These are phyloP conservation scores for Amoeboaphelidium occidentale DNA, from an alignment of 371 early-diverging fungal species.

Conservation along the genomic window DNA sequence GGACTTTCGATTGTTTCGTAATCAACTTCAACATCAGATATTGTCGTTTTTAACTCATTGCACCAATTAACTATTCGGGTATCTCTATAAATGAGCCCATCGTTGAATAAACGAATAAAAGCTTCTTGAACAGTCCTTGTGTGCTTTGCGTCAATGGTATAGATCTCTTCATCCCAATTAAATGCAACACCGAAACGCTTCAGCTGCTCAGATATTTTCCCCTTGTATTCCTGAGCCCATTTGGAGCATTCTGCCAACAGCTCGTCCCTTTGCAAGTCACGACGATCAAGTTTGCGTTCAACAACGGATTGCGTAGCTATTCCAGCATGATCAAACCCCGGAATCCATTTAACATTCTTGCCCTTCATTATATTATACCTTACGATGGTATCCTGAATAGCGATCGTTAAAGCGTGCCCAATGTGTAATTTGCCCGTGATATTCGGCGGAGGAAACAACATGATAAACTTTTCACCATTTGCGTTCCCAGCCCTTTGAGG, in stretches of 20 bases:
- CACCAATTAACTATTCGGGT: conserved; percentile 98
- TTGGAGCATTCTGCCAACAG: conserved; percentile 82
- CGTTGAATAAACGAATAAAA: conserved; percentile 84
- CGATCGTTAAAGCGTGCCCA: conserved; percentile 91
- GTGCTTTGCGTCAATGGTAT: conserved; percentile 87
- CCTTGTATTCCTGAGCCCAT: conserved; percentile 86
- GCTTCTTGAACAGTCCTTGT: conserved; percentile 76
- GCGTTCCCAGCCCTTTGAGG: too few relatives aligned
- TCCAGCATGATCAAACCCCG: conserved; percentile 98
- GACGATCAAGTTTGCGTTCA: conserved; percentile 51
- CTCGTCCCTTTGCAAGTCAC: conserved; percentile 77
- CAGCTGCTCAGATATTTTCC: conserved; percentile 81
- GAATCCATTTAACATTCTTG: conserved; percentile 78
- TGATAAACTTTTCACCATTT: too few relatives aligned
- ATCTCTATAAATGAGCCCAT: conserved; percentile 92
- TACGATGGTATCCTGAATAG: conserved; percentile 88
- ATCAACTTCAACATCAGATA: conserved; percentile 97
- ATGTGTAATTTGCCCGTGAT: conserved; percentile 95
- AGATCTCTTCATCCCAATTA: conserved; percentile 80
- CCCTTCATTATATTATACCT: conserved; percentile 97
- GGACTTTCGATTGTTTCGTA: too few relatives aligned
- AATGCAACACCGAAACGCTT: conserved; percentile 79
- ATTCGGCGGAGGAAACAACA: conserved; percentile 97
- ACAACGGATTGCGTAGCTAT: conserved; percentile 98
- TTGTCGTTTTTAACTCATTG: conserved; percentile 80